Evolutionary conservation across 805 yeast species (phyloP).

Genomic region (Yarrowia divulgata): DNA sequence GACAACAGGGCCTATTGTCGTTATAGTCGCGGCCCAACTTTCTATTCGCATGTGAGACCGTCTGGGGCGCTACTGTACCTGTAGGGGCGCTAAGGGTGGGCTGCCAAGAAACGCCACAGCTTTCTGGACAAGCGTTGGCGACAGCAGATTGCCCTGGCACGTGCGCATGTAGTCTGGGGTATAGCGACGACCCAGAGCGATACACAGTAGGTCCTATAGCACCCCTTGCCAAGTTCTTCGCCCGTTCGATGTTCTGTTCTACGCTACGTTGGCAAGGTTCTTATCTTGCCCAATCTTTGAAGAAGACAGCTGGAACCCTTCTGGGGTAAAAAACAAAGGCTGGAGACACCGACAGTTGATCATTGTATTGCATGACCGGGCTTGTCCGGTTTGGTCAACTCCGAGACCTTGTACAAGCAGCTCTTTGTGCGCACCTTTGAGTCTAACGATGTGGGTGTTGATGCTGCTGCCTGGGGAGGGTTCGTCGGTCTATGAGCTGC

Average conservation of each 20-base stretch:
- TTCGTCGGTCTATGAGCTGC: neutral
- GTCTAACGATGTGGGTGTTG: neutral
- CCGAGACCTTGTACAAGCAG: neutral
- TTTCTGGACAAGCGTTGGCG: neutral
- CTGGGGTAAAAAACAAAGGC: neutral
- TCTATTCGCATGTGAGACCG: neutral
- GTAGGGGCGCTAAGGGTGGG: neutral
- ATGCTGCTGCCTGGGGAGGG: slow-evolving; percentile 1
- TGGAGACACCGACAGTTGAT: neutral
- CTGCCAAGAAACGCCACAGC: slow-evolving; percentile 33
- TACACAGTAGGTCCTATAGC: neutral
- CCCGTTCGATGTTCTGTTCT: too few relatives aligned
- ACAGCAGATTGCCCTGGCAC: slow-evolving; percentile 2
- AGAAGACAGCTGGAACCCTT: too few relatives aligned
- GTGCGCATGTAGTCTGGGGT: slow-evolving; percentile 4
- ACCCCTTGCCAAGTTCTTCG: neutral
- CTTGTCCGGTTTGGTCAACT: neutral
- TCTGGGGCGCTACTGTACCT: too few relatives aligned
- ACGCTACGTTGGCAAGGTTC: neutral
- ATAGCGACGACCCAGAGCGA: neutral
- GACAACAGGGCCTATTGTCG: slow-evolving; percentile 1
- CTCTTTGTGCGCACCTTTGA: slow-evolving; percentile 4
- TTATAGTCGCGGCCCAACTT: slow-evolving; percentile 2
- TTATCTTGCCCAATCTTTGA: slow-evolving; percentile 15
- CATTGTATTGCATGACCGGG: neutral